A percentile compares a stretch with the other conserved stretches of the same genome.
Conservation (phyloP, 331 rosid species). For the Quercus tomentella region DNA sequence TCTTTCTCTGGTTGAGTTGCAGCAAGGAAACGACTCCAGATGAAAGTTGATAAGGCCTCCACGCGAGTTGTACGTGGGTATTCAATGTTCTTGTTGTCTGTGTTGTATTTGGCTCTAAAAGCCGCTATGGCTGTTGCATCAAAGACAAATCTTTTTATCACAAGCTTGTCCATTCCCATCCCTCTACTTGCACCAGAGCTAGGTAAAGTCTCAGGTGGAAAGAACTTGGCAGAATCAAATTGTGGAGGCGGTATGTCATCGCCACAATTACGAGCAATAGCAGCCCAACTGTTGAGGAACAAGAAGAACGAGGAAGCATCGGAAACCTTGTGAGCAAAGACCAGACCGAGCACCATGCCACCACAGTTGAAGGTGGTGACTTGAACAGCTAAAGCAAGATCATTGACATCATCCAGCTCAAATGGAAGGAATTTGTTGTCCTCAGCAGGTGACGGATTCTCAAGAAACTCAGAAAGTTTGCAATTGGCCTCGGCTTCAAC, state of each 20-base stretch:
- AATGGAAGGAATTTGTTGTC: slow-evolving; percentile 37
- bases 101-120: slow-evolving; percentile 14
- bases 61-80: slow-evolving; percentile 23
- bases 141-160: slow-evolving; percentile 18
- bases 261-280: slow-evolving; percentile 13
- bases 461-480: slow-evolving; percentile 22
- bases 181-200: too few relatives aligned
- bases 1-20: not conserved
- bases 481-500: slow-evolving; percentile 28
- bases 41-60: slow-evolving; percentile 32
- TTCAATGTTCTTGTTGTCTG: not conserved
- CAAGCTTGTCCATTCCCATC: not conserved
- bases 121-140: slow-evolving; percentile 13
- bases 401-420: slow-evolving; percentile 9
- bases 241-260: slow-evolving; percentile 14
- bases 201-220: not conserved
- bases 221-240: slow-evolving; percentile 8
- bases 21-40: slow-evolving; percentile 32
- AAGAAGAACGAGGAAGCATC: slow-evolving; percentile 27
- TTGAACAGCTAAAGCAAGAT: slow-evolving; percentile 17
- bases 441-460: slow-evolving; percentile 27
- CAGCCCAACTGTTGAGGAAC: slow-evolving; percentile 32
- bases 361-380: slow-evolving; percentile 42
- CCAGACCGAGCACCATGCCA: slow-evolving; percentile 30
- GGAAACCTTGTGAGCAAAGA: slow-evolving; percentile 29